Base-by-base conservation (phyloP, 1,139 yeast genomes). In the Debaryomyces subglobosus region DNA sequence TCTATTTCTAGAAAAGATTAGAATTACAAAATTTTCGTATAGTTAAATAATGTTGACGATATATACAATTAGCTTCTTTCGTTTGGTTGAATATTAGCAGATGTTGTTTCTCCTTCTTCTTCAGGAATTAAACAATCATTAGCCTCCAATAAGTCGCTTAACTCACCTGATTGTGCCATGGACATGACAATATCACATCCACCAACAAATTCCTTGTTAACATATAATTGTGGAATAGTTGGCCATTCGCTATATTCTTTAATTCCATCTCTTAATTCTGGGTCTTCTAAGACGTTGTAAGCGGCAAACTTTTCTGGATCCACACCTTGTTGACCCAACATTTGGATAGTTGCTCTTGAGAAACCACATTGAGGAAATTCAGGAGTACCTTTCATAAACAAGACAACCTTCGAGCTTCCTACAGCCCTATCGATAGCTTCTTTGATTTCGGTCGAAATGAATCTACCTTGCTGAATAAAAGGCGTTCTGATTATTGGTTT, bases 361-460 rank as follows among this genome's bases (percentile, higher is more conserved):
- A 95, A 95, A 1, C 99, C 99, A 76, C 99, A 95, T 62, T 91
- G 96, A 27, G 99, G 99, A 50, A 89, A 90, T 62, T 92, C 97
- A 1, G 99, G 99, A 1, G 99, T 95, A 9, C 96, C 96, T 65
- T 89, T 89, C 96, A 89, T 89, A 73, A 92, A 92, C 30, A 95
- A 77, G 9, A 95, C 99, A 12, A 94, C 98, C 15, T 96, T 96
- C 1, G 97, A 95, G 13, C 96, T 84, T 4, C 71, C 74, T 25
- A 94, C 86, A 1, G 98, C 98, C 49, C 81, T 78, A 59, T 87
- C 91, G 51, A 94, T 90, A 43, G 98, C 97, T 32, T 79, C 74
- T 58, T 79, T 82, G 55, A 94, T 88, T 58, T 90, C 97, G 4
- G 85, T 81, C 27, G 96, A 86, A 53, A 94, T 65, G 52, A 78